Percentiles rank a stretch among this genome's conserved stretches.
phyloP scores from a whole-genome alignment of 306 rosid species.

The Vachellia collinsii region DNA sequence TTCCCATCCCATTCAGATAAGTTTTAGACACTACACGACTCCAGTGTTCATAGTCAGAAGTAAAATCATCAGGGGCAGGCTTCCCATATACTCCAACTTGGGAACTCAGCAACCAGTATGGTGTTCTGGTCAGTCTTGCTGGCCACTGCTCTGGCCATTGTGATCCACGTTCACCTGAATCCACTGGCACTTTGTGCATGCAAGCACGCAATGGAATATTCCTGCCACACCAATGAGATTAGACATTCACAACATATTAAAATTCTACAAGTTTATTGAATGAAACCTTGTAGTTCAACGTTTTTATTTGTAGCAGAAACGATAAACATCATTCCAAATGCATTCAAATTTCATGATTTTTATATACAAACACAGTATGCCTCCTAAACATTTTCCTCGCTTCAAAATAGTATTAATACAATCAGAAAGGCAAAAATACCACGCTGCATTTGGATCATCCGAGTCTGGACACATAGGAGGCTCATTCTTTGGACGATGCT shows the following conservation, averaged over 20 bases:
- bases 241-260: conserved; percentile 18
- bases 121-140: conserved; percentile 70
- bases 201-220: conserved; percentile 81
- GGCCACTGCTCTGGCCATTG: conserved; percentile 97
- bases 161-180: conserved; percentile 70
- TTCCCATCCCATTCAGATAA: conserved; percentile 80
- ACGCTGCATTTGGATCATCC: conserved; percentile 91
- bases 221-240: conserved; percentile 58
- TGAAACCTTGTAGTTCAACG: not conserved
- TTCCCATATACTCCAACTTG: conserved; percentile 96
- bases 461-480: conserved; percentile 76
- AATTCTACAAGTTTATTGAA: conserved; percentile 21
- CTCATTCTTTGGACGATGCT: conserved; percentile 63
- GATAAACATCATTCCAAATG: conserved; percentile 4
- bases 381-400: not conserved
- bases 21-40: conserved; percentile 75
- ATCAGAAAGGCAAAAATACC: conserved; percentile 54
- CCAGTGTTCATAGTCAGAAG: conserved; percentile 90
- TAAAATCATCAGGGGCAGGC: conserved; percentile 93
- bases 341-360: conserved; percentile 20
- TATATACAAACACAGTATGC: not conserved
- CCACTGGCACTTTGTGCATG: conserved; percentile 80
- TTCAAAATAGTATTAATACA: not conserved
- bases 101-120: conserved; percentile 86
- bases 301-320: conserved; percentile 22